Conservation (phyloP, 2,329 filamentous ascomycete genomes). For the Tolypocladium ophioglossoides region DNA sequence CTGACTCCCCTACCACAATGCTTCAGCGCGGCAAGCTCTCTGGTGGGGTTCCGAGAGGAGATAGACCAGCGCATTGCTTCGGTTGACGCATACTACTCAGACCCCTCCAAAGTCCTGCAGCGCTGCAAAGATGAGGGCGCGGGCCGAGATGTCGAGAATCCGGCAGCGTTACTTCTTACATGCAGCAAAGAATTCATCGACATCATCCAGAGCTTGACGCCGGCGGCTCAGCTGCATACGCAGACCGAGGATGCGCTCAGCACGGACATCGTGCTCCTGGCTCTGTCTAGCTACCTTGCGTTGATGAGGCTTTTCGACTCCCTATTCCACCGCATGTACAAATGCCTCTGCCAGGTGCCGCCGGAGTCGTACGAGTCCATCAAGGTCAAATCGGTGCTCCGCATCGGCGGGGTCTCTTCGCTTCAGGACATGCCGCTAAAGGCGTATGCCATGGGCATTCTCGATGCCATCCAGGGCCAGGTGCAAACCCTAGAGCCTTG, state of each 20-base stretch:
- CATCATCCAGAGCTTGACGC: background rate
- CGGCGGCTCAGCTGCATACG: background rate
- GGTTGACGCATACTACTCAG: constrained; percentile 6
- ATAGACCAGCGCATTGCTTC: constrained; percentile 7
- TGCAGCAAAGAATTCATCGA: background rate
- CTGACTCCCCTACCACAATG: constrained; percentile 2
- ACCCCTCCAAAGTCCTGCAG: background rate
- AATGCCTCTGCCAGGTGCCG: constrained; percentile 7
- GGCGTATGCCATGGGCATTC: constrained; percentile 9
- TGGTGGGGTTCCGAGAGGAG: constrained; percentile 8
- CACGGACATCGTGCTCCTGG: constrained; percentile 9
- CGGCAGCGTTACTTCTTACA: background rate
- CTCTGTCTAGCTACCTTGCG: constrained; percentile 9
- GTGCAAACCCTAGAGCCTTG: constrained; percentile 9
- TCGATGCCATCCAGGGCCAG: constrained; percentile 10
- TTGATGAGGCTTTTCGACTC: constrained; percentile 11
- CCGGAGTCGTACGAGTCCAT: constrained; percentile 6
- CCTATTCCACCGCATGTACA: constrained; percentile 8
- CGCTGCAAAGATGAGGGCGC: background rate
- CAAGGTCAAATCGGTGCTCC: constrained; percentile 13
- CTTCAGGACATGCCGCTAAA: constrained; percentile 13
- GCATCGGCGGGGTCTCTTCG: constrained; percentile 11
- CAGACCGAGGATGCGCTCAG: constrained; percentile 6
- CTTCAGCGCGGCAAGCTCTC: constrained; percentile 6
- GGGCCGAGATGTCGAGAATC: background rate